Conservation (phyloP, 2,329 filamentous ascomycete genomes). For the Epichloe uncinata region DNA sequence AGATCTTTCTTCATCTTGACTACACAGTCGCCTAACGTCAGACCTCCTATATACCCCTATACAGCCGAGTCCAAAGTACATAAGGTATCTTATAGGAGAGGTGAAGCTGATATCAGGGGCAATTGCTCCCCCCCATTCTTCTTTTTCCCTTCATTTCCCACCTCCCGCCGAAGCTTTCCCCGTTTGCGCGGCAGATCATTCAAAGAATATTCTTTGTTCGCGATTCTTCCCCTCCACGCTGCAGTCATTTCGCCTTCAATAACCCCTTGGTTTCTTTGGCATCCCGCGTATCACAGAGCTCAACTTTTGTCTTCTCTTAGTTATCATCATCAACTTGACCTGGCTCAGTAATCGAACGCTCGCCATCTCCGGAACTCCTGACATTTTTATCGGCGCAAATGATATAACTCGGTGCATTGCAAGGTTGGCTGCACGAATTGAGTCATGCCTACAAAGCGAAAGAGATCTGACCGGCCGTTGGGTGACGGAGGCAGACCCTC, state of each 20-base stretch:
- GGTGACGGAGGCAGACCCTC: slow-evolving; percentile 41
- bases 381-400: slow-evolving; percentile 16
- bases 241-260: neutral
- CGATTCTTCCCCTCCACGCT: neutral
- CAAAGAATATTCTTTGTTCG: neutral
- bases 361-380: neutral
- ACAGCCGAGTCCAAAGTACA: neutral
- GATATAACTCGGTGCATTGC: slow-evolving; percentile 16
- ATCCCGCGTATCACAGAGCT: neutral
- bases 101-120: neutral
- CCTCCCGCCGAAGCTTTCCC: neutral
- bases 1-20: slow-evolving; percentile 1
- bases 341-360: neutral
- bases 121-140: neutral
- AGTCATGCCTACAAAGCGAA: slow-evolving; percentile 46
- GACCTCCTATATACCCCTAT: neutral
- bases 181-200: neutral
- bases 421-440: slow-evolving; percentile 9
- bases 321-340: neutral
- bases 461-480: slow-evolving; percentile 39
- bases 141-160: neutral
- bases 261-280: neutral
- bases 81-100: neutral
- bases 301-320: neutral
- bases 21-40: neutral